Evolutionary conservation across 1,139 yeast species (phyloP), one percentile per base, ranked within the genome.

Genomic region (Spencermartinsiella ligniputridi): DNA sequence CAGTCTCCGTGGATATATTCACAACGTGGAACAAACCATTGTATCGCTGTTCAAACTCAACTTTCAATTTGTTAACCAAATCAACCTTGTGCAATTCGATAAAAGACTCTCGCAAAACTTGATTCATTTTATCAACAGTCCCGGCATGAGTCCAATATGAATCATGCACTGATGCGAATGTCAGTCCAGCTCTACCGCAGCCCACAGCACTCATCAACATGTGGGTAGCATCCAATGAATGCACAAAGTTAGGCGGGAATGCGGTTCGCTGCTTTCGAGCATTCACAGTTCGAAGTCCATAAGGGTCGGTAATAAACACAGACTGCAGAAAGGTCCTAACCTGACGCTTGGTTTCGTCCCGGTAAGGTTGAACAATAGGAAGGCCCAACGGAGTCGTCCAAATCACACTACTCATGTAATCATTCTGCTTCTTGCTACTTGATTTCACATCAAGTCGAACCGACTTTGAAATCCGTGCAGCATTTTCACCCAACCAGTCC

Each of bases 91-190:
- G 97, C 48, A 92, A 71, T 40, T 75, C 69, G 50, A 92, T 84
- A 65, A 92, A 92, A 48, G 87, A 81, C 35, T 84, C 81, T 60
- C 99, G 78, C 51, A 92, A 70, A 40, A 76, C 70, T n/a, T 57
- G 59, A 62, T 83, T 88, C 94, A 92, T 83, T 5, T 57, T 61
- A 52, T 81, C 83, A 27, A 92, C 80, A 61, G 87, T 94, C 35
- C 79, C 71, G 1, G 98, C 97, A 64, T 94, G 98, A 0, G 98
- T 89, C 99, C 99, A 92, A 63, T 87, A 92, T 1, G 97, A 90
- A 64, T 92, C 99, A 66, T 92, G 99, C 27, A 92, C 99, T 0
- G 97, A 83, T 0, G 98, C 97, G 72, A 94, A 92, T n/a, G 80
- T 71, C 44, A 92, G 64, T 0, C 77, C 79, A 3, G 63, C 62